Evolutionary conservation across 202 grass and related monocot species (phyloP).

Genomic region (Setaria viridis): DNA sequence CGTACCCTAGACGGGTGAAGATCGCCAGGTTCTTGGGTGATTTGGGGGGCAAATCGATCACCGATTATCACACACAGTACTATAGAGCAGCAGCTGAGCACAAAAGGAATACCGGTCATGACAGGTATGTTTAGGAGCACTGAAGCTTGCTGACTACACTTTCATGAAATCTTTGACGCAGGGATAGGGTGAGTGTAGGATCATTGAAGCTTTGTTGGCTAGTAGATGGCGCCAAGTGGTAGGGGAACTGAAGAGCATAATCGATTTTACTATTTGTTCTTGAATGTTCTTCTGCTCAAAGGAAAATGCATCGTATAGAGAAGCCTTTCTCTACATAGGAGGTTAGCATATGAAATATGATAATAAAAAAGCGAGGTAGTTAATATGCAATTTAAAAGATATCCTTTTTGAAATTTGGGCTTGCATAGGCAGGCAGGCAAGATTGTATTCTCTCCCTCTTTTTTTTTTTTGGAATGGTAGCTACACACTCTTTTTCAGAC

Average conservation of each 20-base stretch:
- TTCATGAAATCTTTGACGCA: background rate
- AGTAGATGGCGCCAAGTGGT: slow-evolving; percentile 13
- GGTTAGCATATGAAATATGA: background rate
- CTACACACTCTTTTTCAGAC: slow-evolving; percentile 36
- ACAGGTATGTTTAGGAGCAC: background rate
- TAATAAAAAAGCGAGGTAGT: background rate
- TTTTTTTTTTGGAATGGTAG: background rate
- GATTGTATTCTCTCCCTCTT: background rate
- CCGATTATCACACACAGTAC: background rate
- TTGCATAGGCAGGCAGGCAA: background rate
- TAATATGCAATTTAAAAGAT: background rate
- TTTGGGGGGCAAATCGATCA: background rate
- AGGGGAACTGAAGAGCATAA: background rate
- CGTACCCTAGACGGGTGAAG: background rate
- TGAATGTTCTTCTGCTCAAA: background rate
- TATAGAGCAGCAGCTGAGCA: background rate
- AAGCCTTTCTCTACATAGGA: background rate
- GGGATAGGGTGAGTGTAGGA: background rate
- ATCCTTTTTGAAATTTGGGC: background rate
- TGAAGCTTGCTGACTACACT: background rate
- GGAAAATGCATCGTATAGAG: background rate
- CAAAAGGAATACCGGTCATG: background rate
- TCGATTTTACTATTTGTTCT: background rate
- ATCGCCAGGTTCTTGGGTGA: background rate
- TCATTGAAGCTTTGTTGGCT: slow-evolving; percentile 4